Percentiles rank a stretch among this genome's conserved stretches.
Evolutionary conservation across 75 land plant genomes (phyloP).

Genomic region (Pinus tabuliformis): DNA sequence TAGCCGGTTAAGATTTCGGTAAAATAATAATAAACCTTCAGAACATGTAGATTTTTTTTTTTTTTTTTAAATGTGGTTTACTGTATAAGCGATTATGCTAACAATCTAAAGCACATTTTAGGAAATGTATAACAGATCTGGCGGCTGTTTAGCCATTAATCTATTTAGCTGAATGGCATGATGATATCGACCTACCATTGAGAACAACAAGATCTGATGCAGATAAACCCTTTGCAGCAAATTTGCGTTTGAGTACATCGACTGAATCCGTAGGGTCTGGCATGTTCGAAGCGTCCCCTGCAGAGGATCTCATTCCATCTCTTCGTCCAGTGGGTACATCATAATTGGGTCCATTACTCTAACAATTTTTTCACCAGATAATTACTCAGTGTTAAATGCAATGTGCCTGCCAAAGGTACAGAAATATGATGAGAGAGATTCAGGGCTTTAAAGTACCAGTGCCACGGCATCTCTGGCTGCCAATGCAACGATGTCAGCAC

Average conservation of each 20-base stretch:
- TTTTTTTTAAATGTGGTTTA: no score
- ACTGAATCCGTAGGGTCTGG: constrained; percentile 49
- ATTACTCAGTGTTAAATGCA: not conserved
- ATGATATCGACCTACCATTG: constrained; percentile 23
- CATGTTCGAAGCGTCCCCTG: constrained; percentile 29
- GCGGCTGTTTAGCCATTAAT: not conserved
- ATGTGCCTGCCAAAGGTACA: not conserved
- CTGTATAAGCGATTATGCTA: not conserved
- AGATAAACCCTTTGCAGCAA: constrained; percentile 49
- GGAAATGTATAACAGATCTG: not conserved
- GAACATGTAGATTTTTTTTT: no score
- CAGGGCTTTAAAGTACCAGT: constrained; percentile 26
- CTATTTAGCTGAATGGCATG: not conserved
- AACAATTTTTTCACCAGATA: not conserved
- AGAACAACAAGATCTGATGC: constrained; percentile 58
- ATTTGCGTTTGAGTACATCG: constrained; percentile 29
- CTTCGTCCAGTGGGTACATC: constrained; percentile 50
- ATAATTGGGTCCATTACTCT: constrained; percentile 52
- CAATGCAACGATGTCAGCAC: constrained; percentile 75
- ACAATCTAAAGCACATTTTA: not conserved
- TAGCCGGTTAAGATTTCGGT: not conserved
- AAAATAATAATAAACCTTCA: no score
- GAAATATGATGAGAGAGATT: not conserved
- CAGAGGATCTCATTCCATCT: constrained; percentile 49
- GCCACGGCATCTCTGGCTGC: constrained; percentile 70